These are phyloP conservation scores for Linaria vulgaris DNA, from an alignment of 257 asterid species.

Conservation along the genomic window DNA sequence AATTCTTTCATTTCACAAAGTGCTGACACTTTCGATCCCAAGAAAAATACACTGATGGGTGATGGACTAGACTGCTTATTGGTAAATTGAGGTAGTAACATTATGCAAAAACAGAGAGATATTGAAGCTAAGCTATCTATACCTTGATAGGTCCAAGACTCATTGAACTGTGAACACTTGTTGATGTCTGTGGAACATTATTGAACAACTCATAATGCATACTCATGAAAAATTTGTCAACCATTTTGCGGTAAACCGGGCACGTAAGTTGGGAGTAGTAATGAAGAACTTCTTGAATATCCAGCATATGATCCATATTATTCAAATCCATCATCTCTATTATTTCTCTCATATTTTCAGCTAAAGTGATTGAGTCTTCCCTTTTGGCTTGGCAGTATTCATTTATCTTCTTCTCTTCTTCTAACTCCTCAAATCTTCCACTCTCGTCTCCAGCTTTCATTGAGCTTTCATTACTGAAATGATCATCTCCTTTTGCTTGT, in stretches of 20 bases:
- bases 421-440: slow-evolving; percentile 19
- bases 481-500: slow-evolving; percentile 32
- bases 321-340: slow-evolving; percentile 64
- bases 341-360: slow-evolving; percentile 58
- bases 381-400: slow-evolving; percentile 10
- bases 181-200: slow-evolving; percentile 32
- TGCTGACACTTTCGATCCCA: too few relatives aligned
- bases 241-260: slow-evolving; percentile 57
- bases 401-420: slow-evolving; percentile 35
- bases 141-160: slow-evolving; percentile 68
- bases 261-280: slow-evolving; percentile 64
- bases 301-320: slow-evolving; percentile 65
- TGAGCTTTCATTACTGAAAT: slow-evolving; percentile 26
- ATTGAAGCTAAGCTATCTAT: slow-evolving; percentile 23
- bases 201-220: slow-evolving; percentile 40
- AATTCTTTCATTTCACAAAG: too few relatives aligned
- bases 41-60: too few relatives aligned
- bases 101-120: slow-evolving; percentile 25
- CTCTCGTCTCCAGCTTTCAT: slow-evolving; percentile 30
- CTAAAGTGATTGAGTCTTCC: slow-evolving; percentile 30
- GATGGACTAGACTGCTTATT: too few relatives aligned
- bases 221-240: slow-evolving; percentile 62
- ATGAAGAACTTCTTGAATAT: slow-evolving; percentile 77
- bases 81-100: not conserved
- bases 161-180: slow-evolving; percentile 43